A percentile compares a stretch with the other conserved stretches of the same genome.
Conservation (phyloP, 2,329 filamentous ascomycete species). For the Aspergillus fructus region DNA sequence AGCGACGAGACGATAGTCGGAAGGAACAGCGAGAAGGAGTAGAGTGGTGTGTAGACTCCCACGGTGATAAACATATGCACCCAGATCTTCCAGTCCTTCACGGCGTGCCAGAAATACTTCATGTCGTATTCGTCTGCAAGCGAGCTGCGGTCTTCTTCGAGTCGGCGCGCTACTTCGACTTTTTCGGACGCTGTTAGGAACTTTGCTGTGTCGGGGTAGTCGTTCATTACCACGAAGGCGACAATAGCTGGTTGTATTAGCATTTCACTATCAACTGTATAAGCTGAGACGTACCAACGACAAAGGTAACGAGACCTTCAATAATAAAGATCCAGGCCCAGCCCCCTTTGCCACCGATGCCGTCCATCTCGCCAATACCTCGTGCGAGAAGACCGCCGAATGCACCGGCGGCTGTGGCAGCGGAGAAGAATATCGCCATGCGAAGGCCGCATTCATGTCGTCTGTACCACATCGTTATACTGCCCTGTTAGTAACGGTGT, state of each 20-base stretch:
- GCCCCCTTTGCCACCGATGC: neutral
- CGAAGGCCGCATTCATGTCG: constrained; percentile 14
- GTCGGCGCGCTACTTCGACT: constrained; percentile 3
- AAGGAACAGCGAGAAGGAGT: constrained; percentile 15
- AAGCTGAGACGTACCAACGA: neutral
- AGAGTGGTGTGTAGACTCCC: constrained; percentile 3
- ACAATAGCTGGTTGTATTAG: neutral
- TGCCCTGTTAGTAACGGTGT: neutral
- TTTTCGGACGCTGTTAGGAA: constrained; percentile 11
- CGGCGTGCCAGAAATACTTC: constrained; percentile 5
- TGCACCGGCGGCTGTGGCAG: constrained; percentile 14
- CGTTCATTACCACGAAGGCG: constrained; percentile 15
- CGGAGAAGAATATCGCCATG: constrained; percentile 17
- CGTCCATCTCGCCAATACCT: constrained; percentile 9
- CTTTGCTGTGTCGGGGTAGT: constrained; percentile 15
- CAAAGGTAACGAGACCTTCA: constrained; percentile 10
- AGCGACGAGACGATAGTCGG: constrained; percentile 14
- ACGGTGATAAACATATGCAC: constrained; percentile 10
- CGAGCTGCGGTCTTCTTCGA: constrained; percentile 10
- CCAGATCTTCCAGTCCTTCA: constrained; percentile 11
- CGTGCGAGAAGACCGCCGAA: constrained; percentile 15
- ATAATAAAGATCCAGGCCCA: constrained; percentile 17
- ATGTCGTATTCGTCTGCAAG: constrained; percentile 12
- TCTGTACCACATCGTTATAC: constrained; percentile 13
- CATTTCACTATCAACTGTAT: no score